Evolutionary conservation across 2,329 filamentous ascomycete species (phyloP).

Genomic region (Neospermospora avenae): DNA sequence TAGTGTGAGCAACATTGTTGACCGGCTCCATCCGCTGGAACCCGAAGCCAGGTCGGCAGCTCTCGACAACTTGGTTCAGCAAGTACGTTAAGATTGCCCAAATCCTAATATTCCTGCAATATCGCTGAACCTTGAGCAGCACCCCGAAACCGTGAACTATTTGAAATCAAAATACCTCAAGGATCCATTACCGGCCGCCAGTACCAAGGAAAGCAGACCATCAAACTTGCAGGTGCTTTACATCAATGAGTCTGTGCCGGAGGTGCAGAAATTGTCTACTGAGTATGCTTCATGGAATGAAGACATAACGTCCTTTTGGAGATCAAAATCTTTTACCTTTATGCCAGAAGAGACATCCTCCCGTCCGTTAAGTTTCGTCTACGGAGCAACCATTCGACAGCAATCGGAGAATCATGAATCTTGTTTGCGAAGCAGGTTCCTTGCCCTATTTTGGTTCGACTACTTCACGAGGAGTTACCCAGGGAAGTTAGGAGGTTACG

Average conservation of each 20-base stretch:
- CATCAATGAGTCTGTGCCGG: conserved; percentile 8
- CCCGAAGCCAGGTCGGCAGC: conserved; percentile 6
- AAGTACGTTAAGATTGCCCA: conserved; percentile 1
- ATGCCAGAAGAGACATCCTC: conserved; percentile 5
- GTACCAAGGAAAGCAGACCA: conserved; percentile 5
- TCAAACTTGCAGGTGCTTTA: conserved; percentile 11
- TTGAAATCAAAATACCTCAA: conserved; percentile 9
- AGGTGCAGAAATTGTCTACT: conserved; percentile 10
- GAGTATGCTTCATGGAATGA: conserved; percentile 2
- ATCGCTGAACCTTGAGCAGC: conserved; percentile 3
- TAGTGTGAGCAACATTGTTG: conserved; percentile 13
- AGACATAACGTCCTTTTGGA: conserved; percentile 12
- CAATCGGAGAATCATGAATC: conserved; percentile 8
- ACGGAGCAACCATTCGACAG: conserved; percentile 6
- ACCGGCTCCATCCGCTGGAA: conserved; percentile 4
- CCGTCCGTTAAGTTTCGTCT: conserved; percentile 8
- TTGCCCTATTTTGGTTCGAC: conserved; percentile 18
- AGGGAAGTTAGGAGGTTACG: conserved; percentile 13
- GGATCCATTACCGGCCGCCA: not conserved
- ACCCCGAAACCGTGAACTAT: conserved; percentile 7
- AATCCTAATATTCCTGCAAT: conserved; percentile 3
- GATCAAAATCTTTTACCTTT: conserved; percentile 7
- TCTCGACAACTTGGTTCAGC: conserved; percentile 12
- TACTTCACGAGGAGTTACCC: conserved; percentile 13
- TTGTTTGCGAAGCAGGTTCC: conserved; percentile 15